A percentile compares a stretch with the other conserved stretches of the same genome.
Evolutionary conservation across 257 asterid genomes (phyloP).

Genomic region (Solanum chmielewskii): DNA sequence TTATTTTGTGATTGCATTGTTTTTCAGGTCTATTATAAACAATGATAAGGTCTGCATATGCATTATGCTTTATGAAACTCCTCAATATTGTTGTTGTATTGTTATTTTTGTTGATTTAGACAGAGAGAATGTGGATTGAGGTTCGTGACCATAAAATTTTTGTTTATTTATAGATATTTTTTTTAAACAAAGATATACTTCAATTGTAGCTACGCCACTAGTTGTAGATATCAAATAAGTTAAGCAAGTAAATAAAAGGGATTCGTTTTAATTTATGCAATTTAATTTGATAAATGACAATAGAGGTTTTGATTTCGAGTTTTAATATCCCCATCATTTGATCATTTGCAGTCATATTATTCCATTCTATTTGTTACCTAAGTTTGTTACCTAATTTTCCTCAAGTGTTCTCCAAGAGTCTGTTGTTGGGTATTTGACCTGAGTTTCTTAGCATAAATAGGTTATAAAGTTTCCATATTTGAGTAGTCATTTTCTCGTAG

Average conservation of each 20-base stretch:
- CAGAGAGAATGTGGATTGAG: neutral
- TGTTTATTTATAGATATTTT: neutral
- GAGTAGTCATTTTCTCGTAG: too few relatives aligned
- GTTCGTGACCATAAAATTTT: neutral
- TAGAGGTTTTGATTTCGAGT: neutral
- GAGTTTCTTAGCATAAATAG: too few relatives aligned
- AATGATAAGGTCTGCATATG: rapidly evolving
- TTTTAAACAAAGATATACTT: neutral
- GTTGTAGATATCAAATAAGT: neutral
- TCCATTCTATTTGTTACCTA: neutral
- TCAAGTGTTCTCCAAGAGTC: neutral
- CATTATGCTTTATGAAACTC: neutral
- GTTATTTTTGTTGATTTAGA: neutral
- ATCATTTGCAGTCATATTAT: neutral
- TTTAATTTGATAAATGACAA: neutral
- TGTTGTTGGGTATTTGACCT: too few relatives aligned
- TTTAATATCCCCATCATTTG: neutral
- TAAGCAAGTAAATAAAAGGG: neutral
- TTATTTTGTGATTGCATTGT: neutral
- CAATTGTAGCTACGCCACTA: neutral
- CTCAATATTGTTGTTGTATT: neutral
- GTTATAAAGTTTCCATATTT: too few relatives aligned
- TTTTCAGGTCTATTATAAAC: neutral
- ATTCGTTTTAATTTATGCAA: neutral
- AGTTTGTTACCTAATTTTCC: neutral